These are phyloP conservation scores for Raddia distichophylla DNA, from an alignment of 176 grass and related monocot species.

Conservation along the genomic window DNA sequence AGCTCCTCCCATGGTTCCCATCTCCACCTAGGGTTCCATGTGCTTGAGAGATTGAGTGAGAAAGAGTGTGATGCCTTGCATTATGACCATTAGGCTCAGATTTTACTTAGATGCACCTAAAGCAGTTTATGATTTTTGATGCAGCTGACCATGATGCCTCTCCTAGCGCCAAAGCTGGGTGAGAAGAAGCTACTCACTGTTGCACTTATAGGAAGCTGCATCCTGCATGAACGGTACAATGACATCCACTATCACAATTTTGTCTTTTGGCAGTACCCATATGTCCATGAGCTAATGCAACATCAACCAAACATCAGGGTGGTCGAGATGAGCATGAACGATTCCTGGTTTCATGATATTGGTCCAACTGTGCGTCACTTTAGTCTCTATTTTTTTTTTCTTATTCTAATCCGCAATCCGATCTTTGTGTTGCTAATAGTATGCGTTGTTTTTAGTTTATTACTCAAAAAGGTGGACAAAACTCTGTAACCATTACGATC, in stretches of 20 bases:
- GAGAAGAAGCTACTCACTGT: constrained; percentile 72
- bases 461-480: too few species aligned
- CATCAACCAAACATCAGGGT: constrained; percentile 73
- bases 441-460: too few species aligned
- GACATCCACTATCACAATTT: constrained; percentile 5
- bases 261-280: constrained; percentile 51
- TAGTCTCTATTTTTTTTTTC: not conserved
- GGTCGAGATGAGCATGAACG: constrained; percentile 97
- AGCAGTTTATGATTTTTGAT: too few species aligned
- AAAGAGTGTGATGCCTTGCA: not conserved
- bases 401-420: not conserved
- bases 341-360: constrained; percentile 94
- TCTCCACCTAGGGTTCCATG: too few species aligned
- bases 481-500: too few species aligned
- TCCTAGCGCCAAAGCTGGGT: constrained; percentile 54
- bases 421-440: constrained; percentile 38
- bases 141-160: too few species aligned
- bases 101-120: not conserved
- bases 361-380: constrained; percentile 70
- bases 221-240: not conserved
- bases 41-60: too few species aligned
- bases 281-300: too few species aligned
- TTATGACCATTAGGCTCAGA: not conserved
- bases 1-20: too few species aligned
- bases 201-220: constrained; percentile 53